Evolutionary conservation across 1,284 basidiomycete genomes (phyloP).

Genomic region (Xerocomus nothofagi): DNA sequence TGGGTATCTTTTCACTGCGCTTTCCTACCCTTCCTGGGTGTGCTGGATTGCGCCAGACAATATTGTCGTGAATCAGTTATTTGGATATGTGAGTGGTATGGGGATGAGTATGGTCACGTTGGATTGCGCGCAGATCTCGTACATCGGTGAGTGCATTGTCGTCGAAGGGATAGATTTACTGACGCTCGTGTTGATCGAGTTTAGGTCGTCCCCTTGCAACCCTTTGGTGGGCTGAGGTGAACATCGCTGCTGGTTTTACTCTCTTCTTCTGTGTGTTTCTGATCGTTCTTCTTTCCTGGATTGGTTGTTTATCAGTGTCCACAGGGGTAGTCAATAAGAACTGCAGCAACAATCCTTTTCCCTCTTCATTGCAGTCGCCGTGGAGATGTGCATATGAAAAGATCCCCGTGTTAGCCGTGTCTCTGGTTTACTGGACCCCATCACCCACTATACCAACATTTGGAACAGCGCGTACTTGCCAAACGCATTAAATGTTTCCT

Average conservation of each 20-base stretch:
- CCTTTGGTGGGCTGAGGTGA: constrained; percentile 79
- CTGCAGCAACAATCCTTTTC: constrained; percentile 60
- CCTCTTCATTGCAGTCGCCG: constrained; percentile 13
- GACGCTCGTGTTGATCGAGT: not conserved
- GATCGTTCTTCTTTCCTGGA: not conserved
- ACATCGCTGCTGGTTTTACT: constrained; percentile 78
- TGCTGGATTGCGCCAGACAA: constrained; percentile 82
- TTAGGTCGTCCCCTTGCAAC: constrained; percentile 56
- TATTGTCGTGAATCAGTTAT: constrained; percentile 67
- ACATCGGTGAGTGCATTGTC: constrained; percentile 36
- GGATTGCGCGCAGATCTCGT: constrained; percentile 64
- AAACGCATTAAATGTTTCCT: constrained; percentile 7
- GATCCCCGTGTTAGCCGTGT: constrained; percentile 51
- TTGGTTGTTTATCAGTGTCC: not conserved
- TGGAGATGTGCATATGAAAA: constrained; percentile 40
- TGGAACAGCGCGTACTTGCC: constrained; percentile 65
- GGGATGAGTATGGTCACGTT: constrained; percentile 72
- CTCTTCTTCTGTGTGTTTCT: constrained; percentile 57
- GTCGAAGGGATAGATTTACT: not conserved
- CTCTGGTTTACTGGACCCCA: constrained; percentile 68
- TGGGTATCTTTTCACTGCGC: constrained; percentile 71
- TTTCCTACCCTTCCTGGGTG: constrained; percentile 69
- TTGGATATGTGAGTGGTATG: constrained; percentile 74
- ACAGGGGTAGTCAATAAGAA: constrained; percentile 76
- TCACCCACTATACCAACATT: constrained; percentile 63